phyloP scores from a whole-genome alignment of 805 yeast genomes.

The Ogataea neopini region DNA sequence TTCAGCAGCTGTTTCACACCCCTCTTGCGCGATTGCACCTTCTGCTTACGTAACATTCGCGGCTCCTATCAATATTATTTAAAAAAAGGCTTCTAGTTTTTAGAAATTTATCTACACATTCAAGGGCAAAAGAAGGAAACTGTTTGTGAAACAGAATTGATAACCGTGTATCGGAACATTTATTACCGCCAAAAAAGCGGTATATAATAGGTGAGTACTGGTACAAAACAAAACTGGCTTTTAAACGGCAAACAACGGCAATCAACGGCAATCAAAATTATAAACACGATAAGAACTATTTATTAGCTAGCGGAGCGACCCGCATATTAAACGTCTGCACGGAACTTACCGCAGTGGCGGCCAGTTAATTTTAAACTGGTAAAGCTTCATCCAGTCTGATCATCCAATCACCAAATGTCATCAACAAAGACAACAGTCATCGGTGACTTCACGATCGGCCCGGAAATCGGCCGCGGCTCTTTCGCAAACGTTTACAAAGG shows the following conservation, averaged over 20 bases:
- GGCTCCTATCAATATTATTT: background rate
- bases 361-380: background rate
- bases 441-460: conserved; percentile 60
- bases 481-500: conserved; percentile 96
- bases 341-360: background rate
- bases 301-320: conserved; percentile 5
- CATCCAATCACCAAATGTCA: background rate
- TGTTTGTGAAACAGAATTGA: background rate
- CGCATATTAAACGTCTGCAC: background rate
- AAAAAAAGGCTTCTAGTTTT: conserved; percentile 1
- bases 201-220: background rate
- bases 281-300: background rate
- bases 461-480: conserved; percentile 92
- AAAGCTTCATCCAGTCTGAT: background rate
- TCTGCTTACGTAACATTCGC: conserved; percentile 3
- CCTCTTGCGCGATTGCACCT: background rate
- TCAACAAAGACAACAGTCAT: conserved; percentile 27
- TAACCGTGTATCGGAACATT: background rate
- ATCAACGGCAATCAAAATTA: background rate
- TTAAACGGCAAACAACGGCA: background rate
- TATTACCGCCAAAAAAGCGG: background rate
- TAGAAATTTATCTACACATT: background rate
- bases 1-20: background rate
- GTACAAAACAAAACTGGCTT: background rate
- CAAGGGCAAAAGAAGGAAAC: conserved; percentile 9